Percentiles rank a stretch among this genome's conserved stretches.
phyloP scores from a whole-genome alignment of 345 rosid species.

The Brassica nigra region DNA sequence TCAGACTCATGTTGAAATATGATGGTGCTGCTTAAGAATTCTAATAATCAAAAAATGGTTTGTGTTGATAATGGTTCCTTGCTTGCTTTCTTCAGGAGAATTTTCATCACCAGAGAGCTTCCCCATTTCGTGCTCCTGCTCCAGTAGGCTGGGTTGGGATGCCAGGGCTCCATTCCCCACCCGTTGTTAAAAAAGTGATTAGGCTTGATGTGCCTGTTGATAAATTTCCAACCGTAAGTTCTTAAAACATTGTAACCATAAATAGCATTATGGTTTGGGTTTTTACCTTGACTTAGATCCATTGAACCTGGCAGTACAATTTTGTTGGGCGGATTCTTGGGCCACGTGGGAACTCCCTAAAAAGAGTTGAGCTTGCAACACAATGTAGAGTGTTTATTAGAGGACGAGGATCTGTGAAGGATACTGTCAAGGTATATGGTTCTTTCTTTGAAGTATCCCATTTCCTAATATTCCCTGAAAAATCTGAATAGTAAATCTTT shows the following conservation, averaged over 20 bases:
- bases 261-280: background rate
- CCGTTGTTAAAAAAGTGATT: conserved; percentile 66
- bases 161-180: conserved; percentile 61
- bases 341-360: conserved; percentile 93
- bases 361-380: conserved; percentile 84
- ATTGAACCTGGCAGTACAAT: conserved; percentile 66
- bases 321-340: conserved; percentile 95
- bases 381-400: conserved; percentile 86
- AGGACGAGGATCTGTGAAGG: conserved; percentile 94
- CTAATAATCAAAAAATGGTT: background rate
- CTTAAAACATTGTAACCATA: background rate
- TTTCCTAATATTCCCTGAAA: too few relatives aligned
- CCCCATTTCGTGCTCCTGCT: conserved; percentile 61
- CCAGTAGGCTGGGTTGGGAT: conserved; percentile 77
- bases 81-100: conserved; percentile 60
- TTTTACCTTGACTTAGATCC: background rate
- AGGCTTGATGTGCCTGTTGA: conserved; percentile 95
- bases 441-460: background rate
- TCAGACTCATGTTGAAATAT: conserved; percentile 4
- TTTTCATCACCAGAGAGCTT: conserved; percentile 70
- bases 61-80: background rate
- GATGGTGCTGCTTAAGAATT: background rate
- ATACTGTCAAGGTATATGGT: conserved; percentile 76
- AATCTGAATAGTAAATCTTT: background rate
- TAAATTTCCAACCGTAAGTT: conserved; percentile 82